phyloP scores from a whole-genome alignment of 768 basidiomycete species.

The Rhizopogon vinicolor region DNA sequence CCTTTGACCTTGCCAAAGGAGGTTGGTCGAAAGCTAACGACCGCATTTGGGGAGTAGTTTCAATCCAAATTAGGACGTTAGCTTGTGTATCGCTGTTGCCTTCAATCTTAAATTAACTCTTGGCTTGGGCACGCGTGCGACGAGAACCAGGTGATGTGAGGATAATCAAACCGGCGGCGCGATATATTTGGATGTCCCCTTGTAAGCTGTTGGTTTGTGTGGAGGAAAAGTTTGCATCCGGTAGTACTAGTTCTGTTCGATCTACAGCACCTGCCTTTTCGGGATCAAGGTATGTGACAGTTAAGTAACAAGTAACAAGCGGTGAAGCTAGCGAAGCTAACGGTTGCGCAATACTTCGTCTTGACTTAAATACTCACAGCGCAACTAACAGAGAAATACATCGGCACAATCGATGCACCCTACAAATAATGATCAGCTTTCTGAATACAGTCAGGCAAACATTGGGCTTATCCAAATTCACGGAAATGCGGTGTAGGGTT shows the following conservation, averaged over 20 bases:
- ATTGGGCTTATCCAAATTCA: too few relatives aligned
- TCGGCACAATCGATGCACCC: neutral
- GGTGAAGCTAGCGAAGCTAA: neutral
- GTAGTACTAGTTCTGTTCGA: neutral
- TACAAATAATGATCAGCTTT: too few relatives aligned
- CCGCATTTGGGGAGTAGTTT: slow-evolving; percentile 19
- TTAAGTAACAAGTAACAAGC: neutral
- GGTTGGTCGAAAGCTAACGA: slow-evolving; percentile 14
- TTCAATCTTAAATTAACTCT: neutral
- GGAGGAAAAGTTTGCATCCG: neutral
- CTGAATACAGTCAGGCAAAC: too few relatives aligned
- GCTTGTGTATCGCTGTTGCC: slow-evolving; percentile 15
- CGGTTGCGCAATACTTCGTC: neutral
- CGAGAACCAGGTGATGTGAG: neutral
- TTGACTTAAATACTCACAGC: neutral
- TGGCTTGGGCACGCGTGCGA: neutral
- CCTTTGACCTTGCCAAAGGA: slow-evolving; percentile 23
- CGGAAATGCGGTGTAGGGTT: too few relatives aligned
- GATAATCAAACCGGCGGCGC: neutral
- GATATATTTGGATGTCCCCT: slow-evolving; percentile 17
- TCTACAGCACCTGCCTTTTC: slow-evolving; percentile 13
- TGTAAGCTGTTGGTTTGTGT: slow-evolving; percentile 5
- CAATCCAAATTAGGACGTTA: slow-evolving; percentile 21
- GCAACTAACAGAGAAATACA: neutral
- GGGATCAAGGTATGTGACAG: slow-evolving; percentile 6